These are phyloP conservation scores for Cystoisospora suis DNA, from an alignment of 169 alveolate genomes.

Conservation along the genomic window DNA sequence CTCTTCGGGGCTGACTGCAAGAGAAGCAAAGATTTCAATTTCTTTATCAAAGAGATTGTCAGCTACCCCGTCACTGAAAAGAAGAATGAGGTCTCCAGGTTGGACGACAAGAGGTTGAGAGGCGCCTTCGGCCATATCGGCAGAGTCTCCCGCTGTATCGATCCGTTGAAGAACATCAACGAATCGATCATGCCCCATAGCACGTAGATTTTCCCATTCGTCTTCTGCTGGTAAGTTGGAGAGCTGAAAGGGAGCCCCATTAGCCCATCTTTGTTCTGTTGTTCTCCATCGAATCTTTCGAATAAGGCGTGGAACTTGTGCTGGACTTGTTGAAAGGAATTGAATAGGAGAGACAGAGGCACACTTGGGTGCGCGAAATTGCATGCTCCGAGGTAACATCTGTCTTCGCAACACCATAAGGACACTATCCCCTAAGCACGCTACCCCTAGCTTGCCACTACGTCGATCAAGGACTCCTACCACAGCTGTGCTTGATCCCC, in stretches of 20 bases:
- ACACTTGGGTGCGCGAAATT: conserved; percentile 57
- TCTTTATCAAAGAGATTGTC: conserved; percentile 76
- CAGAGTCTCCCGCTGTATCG: conserved; percentile 76
- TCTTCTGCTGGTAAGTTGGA: conserved; percentile 72
- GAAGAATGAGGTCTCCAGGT: conserved; percentile 74
- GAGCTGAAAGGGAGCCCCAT: conserved; percentile 79
- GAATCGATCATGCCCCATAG: conserved; percentile 72
- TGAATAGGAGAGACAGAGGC: neutral
- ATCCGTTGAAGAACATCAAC: conserved; percentile 69
- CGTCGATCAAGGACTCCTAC: conserved; percentile 73
- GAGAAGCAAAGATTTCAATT: conserved; percentile 73
- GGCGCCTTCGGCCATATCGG: conserved; percentile 71
- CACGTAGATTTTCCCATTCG: conserved; percentile 70
- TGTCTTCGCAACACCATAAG: conserved; percentile 73
- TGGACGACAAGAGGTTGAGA: conserved; percentile 72
- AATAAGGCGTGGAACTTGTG: conserved; percentile 66
- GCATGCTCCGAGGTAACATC: conserved; percentile 70
- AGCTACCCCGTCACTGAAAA: conserved; percentile 76
- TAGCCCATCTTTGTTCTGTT: conserved; percentile 76
- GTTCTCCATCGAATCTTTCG: conserved; percentile 72
- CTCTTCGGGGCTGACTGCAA: conserved; percentile 77
- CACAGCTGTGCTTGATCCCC: conserved; percentile 77
- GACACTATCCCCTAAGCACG: conserved; percentile 75
- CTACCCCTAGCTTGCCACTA: conserved; percentile 73
- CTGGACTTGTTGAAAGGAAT: neutral